phyloP scores from a whole-genome alignment of 2,329 filamentous ascomycete genomes.

The Juglanconis juglandina region DNA sequence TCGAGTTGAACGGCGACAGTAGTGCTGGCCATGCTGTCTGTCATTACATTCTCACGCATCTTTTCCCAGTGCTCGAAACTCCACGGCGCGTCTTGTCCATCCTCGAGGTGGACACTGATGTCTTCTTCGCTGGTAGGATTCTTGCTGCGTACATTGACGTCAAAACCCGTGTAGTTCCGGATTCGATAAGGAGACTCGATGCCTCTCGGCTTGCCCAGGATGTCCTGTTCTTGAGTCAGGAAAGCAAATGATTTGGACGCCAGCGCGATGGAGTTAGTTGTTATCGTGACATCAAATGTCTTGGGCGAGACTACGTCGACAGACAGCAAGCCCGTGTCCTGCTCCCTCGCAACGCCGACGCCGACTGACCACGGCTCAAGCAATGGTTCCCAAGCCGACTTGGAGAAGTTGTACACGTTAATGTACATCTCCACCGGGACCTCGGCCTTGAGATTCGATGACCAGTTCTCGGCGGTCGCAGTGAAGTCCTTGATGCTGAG shows the following conservation, averaged over 20 bases:
- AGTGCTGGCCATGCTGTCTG: conserved; percentile 72
- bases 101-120: conserved; percentile 72
- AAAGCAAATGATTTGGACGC: conserved; percentile 92
- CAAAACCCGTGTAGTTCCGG: conserved; percentile 93
- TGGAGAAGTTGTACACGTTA: conserved; percentile 98
- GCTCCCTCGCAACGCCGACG: conserved; percentile 78
- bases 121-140: conserved; percentile 63
- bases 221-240: conserved; percentile 81
- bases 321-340: conserved; percentile 70
- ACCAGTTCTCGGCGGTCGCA: conserved; percentile 86
- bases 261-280: conserved; percentile 88
- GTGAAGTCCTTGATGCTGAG: conserved; percentile 89
- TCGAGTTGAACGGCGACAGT: conserved; percentile 81
- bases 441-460: conserved; percentile 79
- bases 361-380: conserved; percentile 97
- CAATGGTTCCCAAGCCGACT: conserved; percentile 95
- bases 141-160: conserved; percentile 79
- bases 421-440: conserved; percentile 89
- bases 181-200: conserved; percentile 91
- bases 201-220: conserved; percentile 87
- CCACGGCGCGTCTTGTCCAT: conserved; percentile 92
- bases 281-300: conserved; percentile 86
- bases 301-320: conserved; percentile 87
- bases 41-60: conserved; percentile 87
- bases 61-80: conserved; percentile 95